Evolutionary conservation across 177 flowering plant genomes (phyloP).

Genomic region (Vitis hybrid): DNA sequence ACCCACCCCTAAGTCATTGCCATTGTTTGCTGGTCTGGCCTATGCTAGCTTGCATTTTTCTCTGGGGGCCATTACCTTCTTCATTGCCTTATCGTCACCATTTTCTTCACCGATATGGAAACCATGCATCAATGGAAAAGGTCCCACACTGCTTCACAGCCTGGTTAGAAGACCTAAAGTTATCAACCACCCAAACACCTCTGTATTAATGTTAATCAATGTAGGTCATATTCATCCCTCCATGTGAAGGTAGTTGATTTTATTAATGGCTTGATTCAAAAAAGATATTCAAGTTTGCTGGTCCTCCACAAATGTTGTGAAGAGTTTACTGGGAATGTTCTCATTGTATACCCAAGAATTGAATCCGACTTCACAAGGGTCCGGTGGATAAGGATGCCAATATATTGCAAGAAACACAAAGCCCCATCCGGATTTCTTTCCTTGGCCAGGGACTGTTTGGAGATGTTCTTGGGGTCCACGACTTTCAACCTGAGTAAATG

Average conservation of each 20-base stretch:
- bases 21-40: neutral
- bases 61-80: neutral
- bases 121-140: neutral
- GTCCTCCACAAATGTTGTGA: neutral
- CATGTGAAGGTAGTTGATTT: too few relatives aligned
- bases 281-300: too few relatives aligned
- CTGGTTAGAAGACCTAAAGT: conserved; percentile 4
- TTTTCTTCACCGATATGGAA: conserved; percentile 1
- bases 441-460: too few relatives aligned
- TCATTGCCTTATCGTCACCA: neutral
- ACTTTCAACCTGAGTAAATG: too few relatives aligned
- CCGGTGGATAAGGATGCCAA: neutral
- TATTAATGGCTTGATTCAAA: too few relatives aligned
- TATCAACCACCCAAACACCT: conserved; percentile 13
- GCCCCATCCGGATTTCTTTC: too few relatives aligned
- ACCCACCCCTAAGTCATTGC: conserved; percentile 25
- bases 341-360: neutral
- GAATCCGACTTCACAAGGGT: neutral
- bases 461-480: too few relatives aligned
- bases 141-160: conserved; percentile 8
- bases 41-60: conserved; percentile 2
- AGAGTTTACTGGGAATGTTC: neutral
- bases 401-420: neutral
- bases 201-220: conserved; percentile 14
- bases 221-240: conserved; percentile 1